Percentiles rank a stretch among this genome's conserved stretches.
These are phyloP conservation scores for Coprinopsis marcescibilis DNA, from an alignment of 768 basidiomycete species.

Conservation along the genomic window DNA sequence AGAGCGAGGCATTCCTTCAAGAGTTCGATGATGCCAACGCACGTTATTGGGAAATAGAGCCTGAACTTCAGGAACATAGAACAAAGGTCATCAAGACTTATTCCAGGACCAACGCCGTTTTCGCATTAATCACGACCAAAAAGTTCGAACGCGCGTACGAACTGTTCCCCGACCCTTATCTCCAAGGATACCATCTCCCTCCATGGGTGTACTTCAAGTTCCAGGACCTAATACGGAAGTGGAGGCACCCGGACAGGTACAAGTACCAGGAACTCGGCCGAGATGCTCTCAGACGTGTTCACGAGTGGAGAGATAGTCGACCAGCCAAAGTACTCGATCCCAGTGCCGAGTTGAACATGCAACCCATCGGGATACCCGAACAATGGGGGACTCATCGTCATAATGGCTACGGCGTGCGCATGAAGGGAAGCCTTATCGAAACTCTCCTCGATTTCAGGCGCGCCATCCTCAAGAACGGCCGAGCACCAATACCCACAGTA, in stretches of 20 bases:
- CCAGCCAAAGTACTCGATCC: no score
- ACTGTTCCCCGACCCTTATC: conserved; percentile 36
- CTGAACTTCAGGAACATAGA: conserved; percentile 5
- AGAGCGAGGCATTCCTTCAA: conserved; percentile 34
- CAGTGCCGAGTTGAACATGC: no score
- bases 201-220: conserved; percentile 28
- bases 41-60: conserved; percentile 15
- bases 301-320: no score
- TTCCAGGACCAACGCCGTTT: conserved; percentile 35
- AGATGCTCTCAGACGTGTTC: no score
- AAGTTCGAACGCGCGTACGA: conserved; percentile 36
- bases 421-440: no score
- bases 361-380: no score
- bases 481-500: no score
- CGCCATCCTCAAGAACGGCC: no score
- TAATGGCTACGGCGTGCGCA: no score
- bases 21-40: conserved; percentile 24
- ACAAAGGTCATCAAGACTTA: conserved; percentile 12
- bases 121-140: conserved; percentile 32
- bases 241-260: background rate
- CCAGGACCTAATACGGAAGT: background rate
- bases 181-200: conserved; percentile 26
- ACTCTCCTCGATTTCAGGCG: no score
- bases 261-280: background rate
- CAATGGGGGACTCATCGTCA: no score